Evolutionary conservation across 495 filamentous ascomycete genomes (phyloP), one percentile per base, ranked within the genome.

Genomic region (Bacidia rubella): DNA sequence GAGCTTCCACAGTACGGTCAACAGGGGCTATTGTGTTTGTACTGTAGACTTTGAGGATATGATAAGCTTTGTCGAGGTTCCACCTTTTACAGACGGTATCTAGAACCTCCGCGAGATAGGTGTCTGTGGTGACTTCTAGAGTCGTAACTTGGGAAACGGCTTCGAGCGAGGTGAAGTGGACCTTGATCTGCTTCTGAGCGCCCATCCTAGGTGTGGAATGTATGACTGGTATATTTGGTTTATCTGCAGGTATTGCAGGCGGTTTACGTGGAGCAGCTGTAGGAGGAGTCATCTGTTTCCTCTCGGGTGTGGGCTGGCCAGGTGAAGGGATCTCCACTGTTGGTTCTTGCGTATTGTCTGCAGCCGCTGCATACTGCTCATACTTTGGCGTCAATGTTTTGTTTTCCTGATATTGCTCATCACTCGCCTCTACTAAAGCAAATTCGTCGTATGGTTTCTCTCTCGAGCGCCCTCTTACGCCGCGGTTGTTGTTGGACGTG

Each of bases 391-490:
- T 92, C 11, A 80, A 62, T 27, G 69, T 72, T 62, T 89, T 77
- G 59, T 93, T 90, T 41, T 93, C 86, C 47, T 79, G 72, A 59
- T 84, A 87, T 54, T 90, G 84, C 4, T 75, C 72, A 43, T 84
- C 74, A 0, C 82, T 82, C 1, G 93, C 92, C 62, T 86, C 79
- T 2, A 90, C 86, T 2, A 98, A 71, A 10, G 85, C 92, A 66
- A 98, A 97, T 55, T 96, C 89, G 58, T 96, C 93, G 64, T 86
- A 95, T 1, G 87, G 80, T 55, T 85, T 89, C 22, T 89, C 84
- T 56, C 84, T 76, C 49, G 86, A 79, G 29, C 89, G 72, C 27
- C 80, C 75, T 54, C 89, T 75, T 54, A 63, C 76, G 26, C 75
- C 74, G 24, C 74, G 79, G 63, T 88, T 95, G 62, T 95, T 95